Evolutionary conservation across 2,329 filamentous ascomycete genomes (phyloP), one percentile per base, ranked within the genome.

Genomic region (Helotiales sp.): DNA sequence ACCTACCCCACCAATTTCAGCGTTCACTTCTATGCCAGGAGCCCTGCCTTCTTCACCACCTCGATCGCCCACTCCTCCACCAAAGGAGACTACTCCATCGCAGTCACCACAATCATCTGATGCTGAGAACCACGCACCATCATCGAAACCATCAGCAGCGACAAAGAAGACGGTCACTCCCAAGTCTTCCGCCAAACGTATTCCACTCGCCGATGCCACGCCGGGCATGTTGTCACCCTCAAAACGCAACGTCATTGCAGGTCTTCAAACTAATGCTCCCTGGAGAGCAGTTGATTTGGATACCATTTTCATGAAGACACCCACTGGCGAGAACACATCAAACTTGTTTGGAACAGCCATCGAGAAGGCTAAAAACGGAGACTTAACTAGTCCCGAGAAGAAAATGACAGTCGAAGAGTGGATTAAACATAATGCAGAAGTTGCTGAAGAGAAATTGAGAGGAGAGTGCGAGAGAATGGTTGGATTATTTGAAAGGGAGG

Each of bases 371-470:
- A 76, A 74, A 61, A 85, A 83, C 12, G 79, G 79, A 0, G 82
- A 82, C 13, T 75, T 99, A 53, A 88, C 83, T 2, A 89, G 82
- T 53, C 83, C 86, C 0, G 95, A 98, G 76, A 92, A 89, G 77
- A 79, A 82, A 34, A 96, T 99, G 93, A 93, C 87, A 5, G 91
- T 98, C 0, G 91, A 96, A 72, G 87, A 97, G 73, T 99, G 93
- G 91, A 89, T 99, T 36, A 79, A 86, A 57, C 83, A 87, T 74
- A 93, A 95, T 65, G 95, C 95, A 0, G 81, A 82, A 60, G 80
- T 87, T 70, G 91, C 90, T 0, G 93, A 98, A 76, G 84, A 87
- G 73, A 87, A 86, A 71, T 77, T 99, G 55, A 88, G 87, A 69
- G 76, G 81, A 33, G 89, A 96, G 71, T 96, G 92, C 69, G 93